Percentiles rank a stretch among this genome's conserved stretches.
These are phyloP conservation scores for Teunomyces aglyptinius DNA, from an alignment of 805 yeast species.

Conservation along the genomic window DNA sequence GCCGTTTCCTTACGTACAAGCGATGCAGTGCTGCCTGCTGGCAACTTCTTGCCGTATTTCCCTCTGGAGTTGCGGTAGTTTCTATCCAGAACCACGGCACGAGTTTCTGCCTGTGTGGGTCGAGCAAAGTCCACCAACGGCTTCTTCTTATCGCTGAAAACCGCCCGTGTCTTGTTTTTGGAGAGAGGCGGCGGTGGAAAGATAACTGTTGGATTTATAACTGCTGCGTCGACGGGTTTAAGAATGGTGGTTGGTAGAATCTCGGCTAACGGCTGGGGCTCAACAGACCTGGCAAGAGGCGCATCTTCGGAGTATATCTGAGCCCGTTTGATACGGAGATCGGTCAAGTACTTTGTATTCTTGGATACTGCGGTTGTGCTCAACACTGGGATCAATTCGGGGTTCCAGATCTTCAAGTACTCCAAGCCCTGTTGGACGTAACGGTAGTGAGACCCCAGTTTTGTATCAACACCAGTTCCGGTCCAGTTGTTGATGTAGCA, in stretches of 20 bases:
- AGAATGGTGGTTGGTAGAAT: background rate
- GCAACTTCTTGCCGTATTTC: constrained; percentile 17
- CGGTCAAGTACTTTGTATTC: constrained; percentile 13
- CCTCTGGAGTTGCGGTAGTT: constrained; percentile 18
- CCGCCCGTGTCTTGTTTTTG: constrained; percentile 21
- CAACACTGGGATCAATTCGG: constrained; percentile 26
- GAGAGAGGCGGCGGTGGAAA: constrained; percentile 31
- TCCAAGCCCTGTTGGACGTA: constrained; percentile 30
- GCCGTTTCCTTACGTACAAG: constrained; percentile 11
- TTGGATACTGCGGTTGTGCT: constrained; percentile 9
- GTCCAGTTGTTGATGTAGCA: constrained; percentile 24
- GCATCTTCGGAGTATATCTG: background rate
- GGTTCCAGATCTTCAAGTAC: constrained; percentile 33
- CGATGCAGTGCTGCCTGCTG: constrained; percentile 6
- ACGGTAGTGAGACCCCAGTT: constrained; percentile 28
- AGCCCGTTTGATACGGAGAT: constrained; percentile 13
- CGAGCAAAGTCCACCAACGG: constrained; percentile 34
- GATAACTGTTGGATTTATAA: constrained; percentile 26
- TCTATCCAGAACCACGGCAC: constrained; percentile 13
- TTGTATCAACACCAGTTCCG: constrained; percentile 25
- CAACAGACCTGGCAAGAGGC: background rate
- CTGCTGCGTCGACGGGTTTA: constrained; percentile 3
- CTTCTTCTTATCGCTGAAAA: constrained; percentile 23
- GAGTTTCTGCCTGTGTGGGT: constrained; percentile 18
- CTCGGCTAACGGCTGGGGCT: background rate